Evolutionary conservation across 2,329 filamentous ascomycete genomes (phyloP).

Genomic region (Neofusicoccum sp.): DNA sequence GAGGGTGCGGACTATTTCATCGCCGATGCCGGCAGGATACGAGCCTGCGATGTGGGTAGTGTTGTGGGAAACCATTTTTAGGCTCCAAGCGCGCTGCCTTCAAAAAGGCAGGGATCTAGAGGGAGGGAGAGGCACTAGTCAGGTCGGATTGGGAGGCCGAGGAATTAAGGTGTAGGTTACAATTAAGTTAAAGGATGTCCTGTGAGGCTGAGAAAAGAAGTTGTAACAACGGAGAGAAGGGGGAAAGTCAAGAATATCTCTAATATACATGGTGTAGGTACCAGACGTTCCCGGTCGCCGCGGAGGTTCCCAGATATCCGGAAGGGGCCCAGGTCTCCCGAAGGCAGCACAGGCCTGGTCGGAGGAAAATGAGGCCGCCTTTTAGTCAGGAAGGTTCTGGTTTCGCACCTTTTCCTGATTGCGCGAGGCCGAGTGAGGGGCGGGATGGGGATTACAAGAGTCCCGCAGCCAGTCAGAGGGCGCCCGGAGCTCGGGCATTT

Average conservation of each 20-base stretch:
- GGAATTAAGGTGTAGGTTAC: background rate
- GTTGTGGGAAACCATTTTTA: conserved; percentile 2
- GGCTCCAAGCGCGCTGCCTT: background rate
- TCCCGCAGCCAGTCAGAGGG: background rate
- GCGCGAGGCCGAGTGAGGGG: background rate
- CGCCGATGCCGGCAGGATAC: conserved; percentile 10
- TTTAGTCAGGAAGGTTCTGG: background rate
- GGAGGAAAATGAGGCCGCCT: conserved; percentile 2
- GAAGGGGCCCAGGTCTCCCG: background rate
- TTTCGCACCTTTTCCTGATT: background rate
- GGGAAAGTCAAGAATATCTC: background rate
- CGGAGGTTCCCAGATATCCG: conserved; percentile 9
- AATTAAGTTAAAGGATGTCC: background rate
- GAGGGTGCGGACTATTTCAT: conserved; percentile 13
- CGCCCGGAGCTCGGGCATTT: conserved; percentile 5
- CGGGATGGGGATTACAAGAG: background rate
- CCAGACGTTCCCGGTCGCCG: background rate
- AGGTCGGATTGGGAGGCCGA: no score
- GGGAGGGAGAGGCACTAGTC: background rate
- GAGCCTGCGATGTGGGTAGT: background rate
- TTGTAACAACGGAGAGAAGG: background rate
- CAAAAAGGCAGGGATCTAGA: background rate
- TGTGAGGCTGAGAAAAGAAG: conserved; percentile 1
- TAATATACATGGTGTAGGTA: background rate
- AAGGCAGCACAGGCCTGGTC: background rate